Evolutionary conservation across 306 rosid genomes (phyloP), one percentile per base, ranked within the genome.

Genomic region (Abrus precatorius): DNA sequence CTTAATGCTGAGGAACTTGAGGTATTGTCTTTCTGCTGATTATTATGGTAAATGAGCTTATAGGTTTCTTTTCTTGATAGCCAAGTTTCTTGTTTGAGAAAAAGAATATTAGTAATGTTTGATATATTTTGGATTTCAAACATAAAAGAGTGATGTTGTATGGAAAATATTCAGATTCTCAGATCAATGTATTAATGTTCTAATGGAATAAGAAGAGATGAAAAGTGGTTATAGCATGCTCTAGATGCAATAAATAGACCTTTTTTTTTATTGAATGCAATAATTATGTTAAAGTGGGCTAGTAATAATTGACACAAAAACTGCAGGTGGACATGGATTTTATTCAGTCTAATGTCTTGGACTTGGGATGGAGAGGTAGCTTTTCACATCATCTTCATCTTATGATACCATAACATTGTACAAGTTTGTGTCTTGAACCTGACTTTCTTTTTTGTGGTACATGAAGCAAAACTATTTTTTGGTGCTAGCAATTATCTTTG

Each of bases 281-380:
- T 66, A 5, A 43, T 78, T 56, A 13, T 90, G 28, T 85, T 57
- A 61, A 53, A 72, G 9, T 34, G 65, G 74, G 67, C 45, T 66
- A 33, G 43, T 57, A 53, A 43, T 83, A 41, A 66, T 70, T 84
- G 57, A 85, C 78, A 13, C 68, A 72, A 30, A 12, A 83, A 34
- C 76, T 86, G 92, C 94, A 95, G 99, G 74, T 93, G 89, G 92
- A 90, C 83, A 85, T 93, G 47, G 94, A 95, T 76, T 91, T 84
- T 77, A 81, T 95, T 84, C 98, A 77, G 72, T 89, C 91, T 60
- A 88, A 88, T 81, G 65, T 93, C 50, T 79, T 82, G 86, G 90
- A 89, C 86, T 79, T 93, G 71, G 82, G 69, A 68, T 89, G 89
- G 92, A 89, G 89, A 90, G 99, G 98, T 93, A 91, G 54, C 50